Evolutionary conservation across 2,329 filamentous ascomycete species (phyloP).

Genomic region (Stemphylium vesicarium): DNA sequence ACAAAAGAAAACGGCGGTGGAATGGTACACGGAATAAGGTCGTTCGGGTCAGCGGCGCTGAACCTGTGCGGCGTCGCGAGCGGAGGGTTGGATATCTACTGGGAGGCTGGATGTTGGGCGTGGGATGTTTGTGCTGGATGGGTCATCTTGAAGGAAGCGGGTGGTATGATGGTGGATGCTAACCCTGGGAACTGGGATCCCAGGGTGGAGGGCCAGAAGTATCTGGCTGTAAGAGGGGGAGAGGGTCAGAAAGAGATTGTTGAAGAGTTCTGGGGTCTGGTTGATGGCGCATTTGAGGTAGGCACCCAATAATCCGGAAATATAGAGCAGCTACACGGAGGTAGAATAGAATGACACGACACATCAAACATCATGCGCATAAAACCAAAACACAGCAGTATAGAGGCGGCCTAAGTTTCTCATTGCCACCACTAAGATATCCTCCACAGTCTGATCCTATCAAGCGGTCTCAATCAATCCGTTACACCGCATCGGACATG

Average conservation of each 20-base stretch:
- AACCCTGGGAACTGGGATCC: constrained; percentile 75
- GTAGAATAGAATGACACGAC: neutral
- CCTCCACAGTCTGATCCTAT: constrained; percentile 28
- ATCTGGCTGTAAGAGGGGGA: constrained; percentile 57
- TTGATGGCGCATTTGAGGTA: constrained; percentile 55
- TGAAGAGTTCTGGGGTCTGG: constrained; percentile 57
- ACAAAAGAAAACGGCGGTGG: constrained; percentile 67
- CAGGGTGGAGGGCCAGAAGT: constrained; percentile 62
- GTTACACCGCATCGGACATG: constrained; percentile 24
- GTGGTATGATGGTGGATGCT: constrained; percentile 73
- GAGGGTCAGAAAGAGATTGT: constrained; percentile 55
- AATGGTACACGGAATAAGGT: constrained; percentile 79
- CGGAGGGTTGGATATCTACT: constrained; percentile 75
- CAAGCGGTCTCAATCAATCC: constrained; percentile 39
- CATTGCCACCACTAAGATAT: constrained; percentile 39
- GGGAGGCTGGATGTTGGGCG: constrained; percentile 84
- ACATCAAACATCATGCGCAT: neutral
- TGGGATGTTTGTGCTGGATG: constrained; percentile 87
- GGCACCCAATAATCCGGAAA: constrained; percentile 17
- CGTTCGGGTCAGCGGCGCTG: constrained; percentile 74
- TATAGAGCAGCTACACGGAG: constrained; percentile 12
- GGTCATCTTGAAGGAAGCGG: constrained; percentile 77
- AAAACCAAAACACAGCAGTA: constrained; percentile 1
- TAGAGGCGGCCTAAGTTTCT: constrained; percentile 40
- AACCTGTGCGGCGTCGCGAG: constrained; percentile 76